Conservation (phyloP, 306 rosid genomes). For the Cicer yamashitae region DNA sequence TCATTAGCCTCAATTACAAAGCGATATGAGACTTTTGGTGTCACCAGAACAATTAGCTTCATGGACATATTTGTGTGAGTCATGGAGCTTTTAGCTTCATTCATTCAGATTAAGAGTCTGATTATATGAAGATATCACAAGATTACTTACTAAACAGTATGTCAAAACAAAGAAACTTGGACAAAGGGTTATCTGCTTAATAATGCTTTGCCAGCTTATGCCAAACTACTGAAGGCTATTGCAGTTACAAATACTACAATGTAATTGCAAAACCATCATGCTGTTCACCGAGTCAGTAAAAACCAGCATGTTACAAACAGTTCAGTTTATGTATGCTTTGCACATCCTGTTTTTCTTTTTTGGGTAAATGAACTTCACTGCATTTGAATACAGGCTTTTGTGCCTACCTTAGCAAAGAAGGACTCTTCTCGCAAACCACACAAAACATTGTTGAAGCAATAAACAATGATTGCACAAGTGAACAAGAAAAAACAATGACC, state of each 20-base stretch:
- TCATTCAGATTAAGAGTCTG: slow-evolving; percentile 18
- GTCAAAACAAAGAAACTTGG: slow-evolving; percentile 17
- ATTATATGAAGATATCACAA: background rate
- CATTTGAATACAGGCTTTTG: slow-evolving; percentile 17
- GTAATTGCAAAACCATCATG: slow-evolving; percentile 47
- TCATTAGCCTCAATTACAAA: too few species aligned
- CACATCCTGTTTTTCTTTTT: slow-evolving; percentile 38
- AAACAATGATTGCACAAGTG: slow-evolving; percentile 37
- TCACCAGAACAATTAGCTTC: background rate
- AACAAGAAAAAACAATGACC: slow-evolving; percentile 31
- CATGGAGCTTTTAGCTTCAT: background rate
- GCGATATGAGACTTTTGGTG: too few species aligned
- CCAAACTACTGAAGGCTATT: slow-evolving; percentile 46
- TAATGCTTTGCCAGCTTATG: slow-evolving; percentile 41
- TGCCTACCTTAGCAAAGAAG: slow-evolving; percentile 44
- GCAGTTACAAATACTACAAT: slow-evolving; percentile 30
- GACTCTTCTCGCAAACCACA: slow-evolving; percentile 43
- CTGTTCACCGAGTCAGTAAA: slow-evolving; percentile 43
- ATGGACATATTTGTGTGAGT: background rate
- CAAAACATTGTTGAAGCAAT: slow-evolving; percentile 43
- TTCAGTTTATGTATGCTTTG: slow-evolving; percentile 43
- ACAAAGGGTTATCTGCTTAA: slow-evolving; percentile 17
- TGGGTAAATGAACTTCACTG: slow-evolving; percentile 34
- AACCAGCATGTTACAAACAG: slow-evolving; percentile 44
- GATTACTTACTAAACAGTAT: background rate